Evolutionary conservation across 108 stramenopile genomes (phyloP), one percentile per base, ranked within the genome.

Genomic region (Hondaea fermentalgiana): DNA sequence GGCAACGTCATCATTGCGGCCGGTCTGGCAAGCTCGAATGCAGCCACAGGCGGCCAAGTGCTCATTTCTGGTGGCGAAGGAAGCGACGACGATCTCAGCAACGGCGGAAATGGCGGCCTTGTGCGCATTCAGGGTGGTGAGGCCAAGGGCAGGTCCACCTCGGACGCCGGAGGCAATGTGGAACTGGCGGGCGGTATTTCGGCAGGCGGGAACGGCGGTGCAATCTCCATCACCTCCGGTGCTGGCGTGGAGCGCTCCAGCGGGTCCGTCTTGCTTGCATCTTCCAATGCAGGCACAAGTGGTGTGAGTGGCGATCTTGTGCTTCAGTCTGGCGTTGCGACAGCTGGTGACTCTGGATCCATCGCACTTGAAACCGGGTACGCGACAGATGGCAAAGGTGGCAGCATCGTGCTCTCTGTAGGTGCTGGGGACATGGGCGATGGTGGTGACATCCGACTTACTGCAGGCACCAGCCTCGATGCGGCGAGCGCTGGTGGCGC

Each of bases 1-100:
- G 92, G 92, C 44, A 89, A 92, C 42, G 60, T 92, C 5, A 35
- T 92, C n/a, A 28, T 92, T 23, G 53, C 87, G 3, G 92, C 92
- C 1, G 92, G 92, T 28, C 57, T 88, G 19, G 21, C 92, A 58
- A 83, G 49, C 43, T 53, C 76, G 45, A 83, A 53, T 83, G 76
- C 76, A 6, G 45, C 76, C 3, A 83, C 89, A 5, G 91, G 91
- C 14, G 91, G 91, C 42, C 72, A 72, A 21, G 90, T 92, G 17
- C 44, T 90, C 25, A 88, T 92, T 57, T 57, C 91, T n/a, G 91
- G 91, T n/a, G 91, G 91, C 4, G 91, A 91, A 72, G 91, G 91
- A 44, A 90, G 90, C 53, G 89, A 88, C 25, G 53, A 88, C 53
- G 89, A 91, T 45, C 90, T 72, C 16, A 90, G 76, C 49, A 90